Evolutionary conservation across 495 filamentous ascomycete genomes (phyloP).

Genomic region (Glonium stellatum): DNA sequence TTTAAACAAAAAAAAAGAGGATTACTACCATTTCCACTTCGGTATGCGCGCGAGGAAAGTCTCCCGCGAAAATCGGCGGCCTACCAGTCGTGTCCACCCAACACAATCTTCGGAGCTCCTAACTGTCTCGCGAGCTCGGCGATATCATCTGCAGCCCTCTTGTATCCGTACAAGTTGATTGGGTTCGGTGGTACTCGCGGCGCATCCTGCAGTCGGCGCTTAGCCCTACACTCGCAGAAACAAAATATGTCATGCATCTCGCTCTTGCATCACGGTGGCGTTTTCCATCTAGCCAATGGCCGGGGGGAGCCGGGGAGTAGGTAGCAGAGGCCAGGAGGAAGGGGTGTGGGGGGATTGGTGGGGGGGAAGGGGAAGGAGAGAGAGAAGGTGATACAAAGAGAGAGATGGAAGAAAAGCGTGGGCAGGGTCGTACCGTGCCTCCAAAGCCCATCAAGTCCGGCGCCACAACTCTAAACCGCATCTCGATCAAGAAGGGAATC

Average conservation of each 20-base stretch:
- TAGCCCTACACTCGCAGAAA: conserved; percentile 4
- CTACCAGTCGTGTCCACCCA: conserved; percentile 88
- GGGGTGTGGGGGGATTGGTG: too few relatives aligned
- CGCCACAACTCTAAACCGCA: conserved; percentile 64
- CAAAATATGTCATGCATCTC: too few relatives aligned
- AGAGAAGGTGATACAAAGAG: too few relatives aligned
- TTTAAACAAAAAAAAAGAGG: too few relatives aligned
- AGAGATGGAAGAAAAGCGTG: too few relatives aligned
- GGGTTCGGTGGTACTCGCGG: conserved; percentile 48
- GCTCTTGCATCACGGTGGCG: too few relatives aligned
- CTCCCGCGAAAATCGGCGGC: conserved; percentile 6
- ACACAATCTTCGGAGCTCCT: conserved; percentile 52
- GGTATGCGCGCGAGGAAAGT: neutral
- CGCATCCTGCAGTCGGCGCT: conserved; percentile 45
- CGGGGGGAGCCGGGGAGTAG: too few relatives aligned
- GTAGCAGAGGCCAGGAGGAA: too few relatives aligned
- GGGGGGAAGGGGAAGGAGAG: neutral
- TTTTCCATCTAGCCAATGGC: too few relatives aligned
- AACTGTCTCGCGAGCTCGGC: conserved; percentile 55
- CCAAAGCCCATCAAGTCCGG: conserved; percentile 80
- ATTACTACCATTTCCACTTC: too few relatives aligned
- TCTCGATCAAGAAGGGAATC: conserved; percentile 65
- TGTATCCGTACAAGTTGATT: conserved; percentile 55
- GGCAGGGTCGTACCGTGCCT: conserved; percentile 61
- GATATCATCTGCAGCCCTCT: conserved; percentile 64